phyloP scores from a whole-genome alignment of 176 grass and related monocot genomes.

The Carex cristatella region DNA sequence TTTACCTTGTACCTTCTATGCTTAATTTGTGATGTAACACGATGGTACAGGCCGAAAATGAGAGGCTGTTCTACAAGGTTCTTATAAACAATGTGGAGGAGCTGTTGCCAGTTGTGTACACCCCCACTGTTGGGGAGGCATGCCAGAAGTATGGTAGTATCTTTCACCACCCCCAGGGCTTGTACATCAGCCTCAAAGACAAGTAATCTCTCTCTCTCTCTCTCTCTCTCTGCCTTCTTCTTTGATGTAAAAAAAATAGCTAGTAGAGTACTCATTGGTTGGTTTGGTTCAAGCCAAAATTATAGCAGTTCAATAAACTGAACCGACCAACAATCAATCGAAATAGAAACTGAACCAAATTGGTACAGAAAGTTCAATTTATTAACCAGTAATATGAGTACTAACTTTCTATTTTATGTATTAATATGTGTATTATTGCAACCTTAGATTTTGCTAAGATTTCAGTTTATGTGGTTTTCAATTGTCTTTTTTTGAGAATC shows the following conservation, averaged over 20 bases:
- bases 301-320: neutral
- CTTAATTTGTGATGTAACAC: neutral
- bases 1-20: neutral
- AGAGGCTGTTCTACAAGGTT: constrained; percentile 98
- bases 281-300: neutral
- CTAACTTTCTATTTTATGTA: neutral
- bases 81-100: constrained; percentile 98
- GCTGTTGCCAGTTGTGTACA: constrained; percentile 89
- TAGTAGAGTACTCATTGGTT: neutral
- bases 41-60: constrained; percentile 63
- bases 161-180: constrained; percentile 73
- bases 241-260: neutral
- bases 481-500: neutral
- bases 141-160: constrained; percentile 99
- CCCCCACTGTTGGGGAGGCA: constrained; percentile 96
- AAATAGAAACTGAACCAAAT: neutral
- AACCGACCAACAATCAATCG: neutral
- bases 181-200: constrained; percentile 95
- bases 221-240: neutral
- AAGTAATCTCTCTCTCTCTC: constrained; percentile 43
- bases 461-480: neutral
- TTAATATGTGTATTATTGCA: neutral
- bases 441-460: neutral
- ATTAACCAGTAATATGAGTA: neutral
- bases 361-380: neutral